Conservation (phyloP, 768 basidiomycete genomes). For the Collybiopsis luxurians region DNA sequence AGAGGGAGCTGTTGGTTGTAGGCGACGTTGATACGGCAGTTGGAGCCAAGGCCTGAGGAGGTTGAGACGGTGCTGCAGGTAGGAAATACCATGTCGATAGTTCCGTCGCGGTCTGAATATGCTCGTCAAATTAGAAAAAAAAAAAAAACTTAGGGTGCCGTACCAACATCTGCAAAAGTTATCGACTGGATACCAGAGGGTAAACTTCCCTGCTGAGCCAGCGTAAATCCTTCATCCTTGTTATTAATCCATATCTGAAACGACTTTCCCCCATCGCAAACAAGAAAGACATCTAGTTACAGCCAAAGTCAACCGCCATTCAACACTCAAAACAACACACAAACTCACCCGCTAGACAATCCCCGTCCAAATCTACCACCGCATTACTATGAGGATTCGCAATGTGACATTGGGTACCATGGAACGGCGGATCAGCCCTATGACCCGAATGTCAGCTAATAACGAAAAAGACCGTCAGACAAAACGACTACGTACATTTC, state of each 20-base stretch:
- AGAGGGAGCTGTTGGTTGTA: slow-evolving; percentile 90
- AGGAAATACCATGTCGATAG: slow-evolving; percentile 92
- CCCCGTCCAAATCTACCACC: slow-evolving; percentile 90
- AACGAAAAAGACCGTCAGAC: too few relatives aligned
- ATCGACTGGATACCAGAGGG: slow-evolving; percentile 78
- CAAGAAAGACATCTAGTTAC: slow-evolving; percentile 77
- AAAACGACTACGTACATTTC: slow-evolving; percentile 55
- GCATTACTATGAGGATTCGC: slow-evolving; percentile 93
- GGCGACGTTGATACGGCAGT: slow-evolving; percentile 86
- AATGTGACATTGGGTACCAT: slow-evolving; percentile 66
- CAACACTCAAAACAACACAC: not conserved
- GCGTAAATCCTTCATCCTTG: slow-evolving; percentile 69
- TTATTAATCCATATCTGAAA: slow-evolving; percentile 95
- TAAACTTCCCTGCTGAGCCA: slow-evolving; percentile 64
- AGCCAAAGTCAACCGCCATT: not conserved
- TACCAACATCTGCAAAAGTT: slow-evolving; percentile 90
- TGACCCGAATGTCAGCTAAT: not conserved
- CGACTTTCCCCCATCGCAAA: slow-evolving; percentile 70
- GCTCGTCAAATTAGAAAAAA: not conserved
- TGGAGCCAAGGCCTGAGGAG: slow-evolving; percentile 66
- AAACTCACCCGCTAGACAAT: slow-evolving; percentile 83
- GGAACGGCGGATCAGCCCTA: slow-evolving; percentile 60
- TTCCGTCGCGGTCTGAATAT: slow-evolving; percentile 79
- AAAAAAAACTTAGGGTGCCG: slow-evolving; percentile 13
- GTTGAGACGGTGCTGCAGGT: slow-evolving; percentile 74